Evolutionary conservation across 345 rosid genomes (phyloP).

Genomic region (Brassica napus): DNA sequence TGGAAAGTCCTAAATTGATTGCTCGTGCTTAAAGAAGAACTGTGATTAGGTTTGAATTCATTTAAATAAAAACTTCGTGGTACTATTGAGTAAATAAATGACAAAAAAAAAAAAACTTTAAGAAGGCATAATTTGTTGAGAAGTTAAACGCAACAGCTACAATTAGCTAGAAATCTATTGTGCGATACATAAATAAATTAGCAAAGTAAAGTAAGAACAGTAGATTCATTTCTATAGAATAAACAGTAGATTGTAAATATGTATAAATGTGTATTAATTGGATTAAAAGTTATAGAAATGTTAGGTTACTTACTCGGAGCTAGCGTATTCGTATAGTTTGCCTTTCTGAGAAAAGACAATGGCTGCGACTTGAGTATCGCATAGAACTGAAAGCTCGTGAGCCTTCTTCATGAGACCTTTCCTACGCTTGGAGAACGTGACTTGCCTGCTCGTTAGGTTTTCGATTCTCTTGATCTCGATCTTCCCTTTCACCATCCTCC

Average conservation of each 20-base stretch:
- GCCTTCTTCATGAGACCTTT: slow-evolving; percentile 62
- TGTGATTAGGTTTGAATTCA: neutral
- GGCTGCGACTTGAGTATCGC: slow-evolving; percentile 49
- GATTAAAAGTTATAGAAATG: neutral
- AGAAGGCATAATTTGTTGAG: slow-evolving; percentile 3
- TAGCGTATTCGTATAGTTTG: slow-evolving; percentile 46
- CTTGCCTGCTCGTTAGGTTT: slow-evolving; percentile 51
- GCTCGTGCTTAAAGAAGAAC: slow-evolving; percentile 11
- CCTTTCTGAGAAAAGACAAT: slow-evolving; percentile 54
- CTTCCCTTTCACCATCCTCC: slow-evolving; percentile 53
- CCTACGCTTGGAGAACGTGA: slow-evolving; percentile 57
- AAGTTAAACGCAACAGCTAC: neutral
- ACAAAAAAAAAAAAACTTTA: neutral
- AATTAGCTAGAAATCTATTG: neutral
- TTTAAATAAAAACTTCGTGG: neutral
- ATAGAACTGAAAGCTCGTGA: slow-evolving; percentile 48
- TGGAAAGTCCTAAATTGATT: slow-evolving; percentile 11
- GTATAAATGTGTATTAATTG: neutral
- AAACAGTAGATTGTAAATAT: neutral
- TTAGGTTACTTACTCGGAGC: slow-evolving; percentile 46
- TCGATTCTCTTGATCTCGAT: slow-evolving; percentile 54
- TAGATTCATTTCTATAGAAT: neutral
- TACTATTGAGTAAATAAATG: neutral
- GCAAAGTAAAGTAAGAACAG: neutral
- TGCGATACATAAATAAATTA: neutral